A percentile compares a stretch with the other conserved stretches of the same genome.
These are phyloP conservation scores for Aspergillus pseudotamarii DNA, from an alignment of 2,329 filamentous ascomycete species.

Conservation along the genomic window DNA sequence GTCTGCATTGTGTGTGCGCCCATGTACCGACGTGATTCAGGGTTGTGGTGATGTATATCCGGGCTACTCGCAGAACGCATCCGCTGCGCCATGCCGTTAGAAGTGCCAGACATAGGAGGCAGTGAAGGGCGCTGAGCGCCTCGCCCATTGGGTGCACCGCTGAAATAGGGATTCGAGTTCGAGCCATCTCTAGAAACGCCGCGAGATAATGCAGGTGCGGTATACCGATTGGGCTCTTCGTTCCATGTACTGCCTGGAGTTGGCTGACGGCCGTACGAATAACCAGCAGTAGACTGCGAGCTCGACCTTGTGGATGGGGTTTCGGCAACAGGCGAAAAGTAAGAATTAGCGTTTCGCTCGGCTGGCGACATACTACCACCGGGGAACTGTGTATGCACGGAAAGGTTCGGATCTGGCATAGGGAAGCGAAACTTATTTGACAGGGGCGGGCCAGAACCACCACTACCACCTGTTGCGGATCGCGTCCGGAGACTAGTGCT, in stretches of 20 bases:
- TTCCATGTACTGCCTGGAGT: conserved; percentile 70
- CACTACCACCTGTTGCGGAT: conserved; percentile 69
- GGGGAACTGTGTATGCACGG: conserved; percentile 66
- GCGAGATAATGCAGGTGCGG: conserved; percentile 81
- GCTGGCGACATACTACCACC: conserved; percentile 60
- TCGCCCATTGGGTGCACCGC: conserved; percentile 63
- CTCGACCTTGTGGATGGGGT: conserved; percentile 59
- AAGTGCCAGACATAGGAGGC: conserved; percentile 67
- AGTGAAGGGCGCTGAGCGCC: conserved; percentile 71
- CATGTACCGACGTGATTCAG: conserved; percentile 51
- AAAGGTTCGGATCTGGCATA: conserved; percentile 64
- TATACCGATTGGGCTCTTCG: conserved; percentile 79
- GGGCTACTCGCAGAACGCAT: conserved; percentile 93
- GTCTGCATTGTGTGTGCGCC: conserved; percentile 59
- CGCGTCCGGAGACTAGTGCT: conserved; percentile 74
- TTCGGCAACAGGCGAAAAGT: conserved; percentile 87
- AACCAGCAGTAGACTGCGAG: conserved; percentile 66
- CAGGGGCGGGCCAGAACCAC: conserved; percentile 38
- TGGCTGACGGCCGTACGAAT: conserved; percentile 75
- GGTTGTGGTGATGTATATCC: conserved; percentile 75
- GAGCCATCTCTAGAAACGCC: conserved; percentile 77
- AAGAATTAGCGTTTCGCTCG: conserved; percentile 72
- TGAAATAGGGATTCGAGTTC: conserved; percentile 64
- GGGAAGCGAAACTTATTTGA: conserved; percentile 68
- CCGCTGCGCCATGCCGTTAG: conserved; percentile 62